phyloP scores from a whole-genome alignment of 164 flowering plant genomes.

The Piper longum region DNA sequence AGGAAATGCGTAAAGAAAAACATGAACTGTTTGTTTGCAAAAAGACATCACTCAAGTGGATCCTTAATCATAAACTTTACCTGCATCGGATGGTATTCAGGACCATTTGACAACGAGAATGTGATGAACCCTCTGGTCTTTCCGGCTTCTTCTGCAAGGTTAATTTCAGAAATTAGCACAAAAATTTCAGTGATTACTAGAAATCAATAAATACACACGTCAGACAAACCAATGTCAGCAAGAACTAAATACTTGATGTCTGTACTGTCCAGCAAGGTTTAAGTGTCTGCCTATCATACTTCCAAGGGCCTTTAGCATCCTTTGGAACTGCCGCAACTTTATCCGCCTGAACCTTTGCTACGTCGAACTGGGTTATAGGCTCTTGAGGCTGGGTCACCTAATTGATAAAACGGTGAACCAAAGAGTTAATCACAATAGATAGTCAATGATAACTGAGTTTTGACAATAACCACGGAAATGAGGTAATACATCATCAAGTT shows the following conservation, averaged over 20 bases:
- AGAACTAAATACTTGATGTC: constrained; percentile 22
- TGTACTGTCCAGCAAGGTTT: constrained; percentile 63
- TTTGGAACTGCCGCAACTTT: constrained; percentile 15
- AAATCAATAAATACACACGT: no score
- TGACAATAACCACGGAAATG: no score
- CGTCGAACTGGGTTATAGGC: constrained; percentile 16
- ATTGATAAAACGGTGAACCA: constrained; percentile 1
- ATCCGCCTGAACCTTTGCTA: constrained; percentile 19
- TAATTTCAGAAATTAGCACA: not conserved
- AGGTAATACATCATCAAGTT: no score
- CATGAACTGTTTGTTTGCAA: no score
- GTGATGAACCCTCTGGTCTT: constrained; percentile 53
- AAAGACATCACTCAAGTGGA: no score
- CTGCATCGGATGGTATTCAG: constrained; percentile 92
- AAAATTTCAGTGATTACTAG: no score
- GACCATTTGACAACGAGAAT: constrained; percentile 79
- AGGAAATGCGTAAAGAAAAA: not conserved
- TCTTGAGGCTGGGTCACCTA: constrained; percentile 23
- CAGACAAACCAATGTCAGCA: no score
- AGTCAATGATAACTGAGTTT: no score
- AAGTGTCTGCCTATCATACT: constrained; percentile 25
- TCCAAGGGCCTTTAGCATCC: constrained; percentile 45
- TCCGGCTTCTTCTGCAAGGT: constrained; percentile 30
- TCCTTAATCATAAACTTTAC: constrained; percentile 20
- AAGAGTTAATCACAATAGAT: no score